Evolutionary conservation across 2,329 filamentous ascomycete genomes (phyloP).

Genomic region (Thielaviopsis ethacetica): DNA sequence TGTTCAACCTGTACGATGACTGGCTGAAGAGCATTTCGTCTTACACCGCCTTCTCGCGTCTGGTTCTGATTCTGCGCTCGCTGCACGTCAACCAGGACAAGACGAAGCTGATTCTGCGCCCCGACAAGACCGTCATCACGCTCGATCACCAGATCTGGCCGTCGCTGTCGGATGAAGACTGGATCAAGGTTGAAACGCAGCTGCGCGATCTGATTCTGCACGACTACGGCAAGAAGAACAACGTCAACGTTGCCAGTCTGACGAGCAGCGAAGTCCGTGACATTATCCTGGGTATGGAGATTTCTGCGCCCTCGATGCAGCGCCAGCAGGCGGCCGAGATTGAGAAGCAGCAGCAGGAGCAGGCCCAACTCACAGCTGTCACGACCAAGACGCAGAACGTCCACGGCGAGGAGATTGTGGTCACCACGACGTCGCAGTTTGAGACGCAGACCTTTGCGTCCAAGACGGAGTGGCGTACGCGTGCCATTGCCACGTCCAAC

Average conservation of each 20-base stretch:
- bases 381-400: slow-evolving; percentile 98
- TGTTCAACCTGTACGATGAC: slow-evolving; percentile 97
- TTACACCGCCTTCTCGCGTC: slow-evolving; percentile 92
- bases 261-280: slow-evolving; percentile 95
- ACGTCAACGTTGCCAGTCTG: slow-evolving; percentile 93
- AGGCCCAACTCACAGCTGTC: slow-evolving; percentile 88
- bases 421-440: slow-evolving; percentile 94
- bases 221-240: slow-evolving; percentile 99
- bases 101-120: slow-evolving; percentile 85
- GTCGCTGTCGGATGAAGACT: slow-evolving; percentile 81
- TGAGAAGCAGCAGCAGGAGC: slow-evolving; percentile 96
- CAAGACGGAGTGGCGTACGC: slow-evolving; percentile 96
- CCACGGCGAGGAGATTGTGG: slow-evolving; percentile 92
- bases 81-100: slow-evolving; percentile 97
- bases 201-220: slow-evolving; percentile 91
- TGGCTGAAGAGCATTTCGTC: slow-evolving; percentile 98
- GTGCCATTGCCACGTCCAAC: slow-evolving; percentile 93
- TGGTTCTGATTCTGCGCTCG: slow-evolving; percentile 83
- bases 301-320: slow-evolving; percentile 93
- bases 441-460: slow-evolving; percentile 96
- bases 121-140: slow-evolving; percentile 95
- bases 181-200: slow-evolving; percentile 98
- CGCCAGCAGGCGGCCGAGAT: slow-evolving; percentile 96
- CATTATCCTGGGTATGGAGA: slow-evolving; percentile 99
- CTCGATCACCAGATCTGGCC: slow-evolving; percentile 99